Evolutionary conservation across 2,329 filamentous ascomycete species (phyloP).

Genomic region (Scopulariopsis brevicaulis): DNA sequence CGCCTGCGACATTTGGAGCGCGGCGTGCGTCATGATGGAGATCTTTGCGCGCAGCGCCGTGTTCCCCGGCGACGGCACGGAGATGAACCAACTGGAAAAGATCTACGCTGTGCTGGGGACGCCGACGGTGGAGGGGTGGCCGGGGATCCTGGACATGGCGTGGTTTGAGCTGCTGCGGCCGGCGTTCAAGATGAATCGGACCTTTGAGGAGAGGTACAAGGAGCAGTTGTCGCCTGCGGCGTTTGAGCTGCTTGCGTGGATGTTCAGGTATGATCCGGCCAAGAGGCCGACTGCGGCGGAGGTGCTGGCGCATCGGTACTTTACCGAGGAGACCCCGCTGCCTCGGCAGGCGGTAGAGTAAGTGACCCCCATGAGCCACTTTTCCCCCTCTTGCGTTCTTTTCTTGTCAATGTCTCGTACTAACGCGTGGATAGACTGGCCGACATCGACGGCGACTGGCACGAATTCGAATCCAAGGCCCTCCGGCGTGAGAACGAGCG

Average conservation of each 20-base stretch:
- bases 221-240: conserved; percentile 68
- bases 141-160: conserved; percentile 80
- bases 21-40: conserved; percentile 91
- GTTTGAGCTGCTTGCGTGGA: conserved; percentile 68
- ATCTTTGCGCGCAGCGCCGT: conserved; percentile 92
- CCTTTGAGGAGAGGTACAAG: conserved; percentile 75
- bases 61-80: conserved; percentile 91
- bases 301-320: conserved; percentile 81
- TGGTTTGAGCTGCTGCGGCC: conserved; percentile 93
- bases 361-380: conserved; percentile 22
- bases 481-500: conserved; percentile 80
- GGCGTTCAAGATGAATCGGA: conserved; percentile 56
- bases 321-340: conserved; percentile 67
- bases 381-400: neutral
- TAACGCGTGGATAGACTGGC: conserved; percentile 44
- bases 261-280: conserved; percentile 83
- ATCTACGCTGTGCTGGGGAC: conserved; percentile 92
- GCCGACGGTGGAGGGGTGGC: conserved; percentile 76
- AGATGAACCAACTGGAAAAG: conserved; percentile 91
- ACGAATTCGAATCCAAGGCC: conserved; percentile 96
- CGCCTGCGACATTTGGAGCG: conserved; percentile 92
- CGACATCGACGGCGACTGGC: conserved; percentile 85
- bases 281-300: conserved; percentile 75
- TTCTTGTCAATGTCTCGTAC: conserved; percentile 14
- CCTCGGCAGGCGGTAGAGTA: conserved; percentile 73